A percentile compares a stretch with the other conserved stretches of the same genome.
phyloP scores from a whole-genome alignment of 257 asterid species.

The Petunia secreta region DNA sequence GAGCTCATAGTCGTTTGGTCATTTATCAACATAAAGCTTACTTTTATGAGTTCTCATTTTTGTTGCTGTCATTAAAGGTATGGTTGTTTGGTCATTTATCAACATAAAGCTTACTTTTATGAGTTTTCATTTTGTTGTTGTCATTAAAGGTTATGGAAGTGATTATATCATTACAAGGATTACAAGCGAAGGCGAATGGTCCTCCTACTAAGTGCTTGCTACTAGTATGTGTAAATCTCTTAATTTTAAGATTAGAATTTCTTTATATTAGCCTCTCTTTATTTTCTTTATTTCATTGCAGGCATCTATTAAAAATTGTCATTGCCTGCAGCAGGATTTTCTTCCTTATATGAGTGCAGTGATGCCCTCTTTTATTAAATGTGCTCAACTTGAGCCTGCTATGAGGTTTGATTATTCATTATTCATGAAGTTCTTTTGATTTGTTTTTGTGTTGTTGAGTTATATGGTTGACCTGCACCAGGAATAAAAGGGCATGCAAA shows the following conservation, averaged over 20 bases:
- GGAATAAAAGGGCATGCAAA: no score
- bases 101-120: slow-evolving; percentile 45
- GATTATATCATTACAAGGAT: no score
- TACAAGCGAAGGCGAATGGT: slow-evolving; percentile 78
- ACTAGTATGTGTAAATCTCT: slow-evolving; percentile 51
- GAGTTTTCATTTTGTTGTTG: slow-evolving; percentile 62
- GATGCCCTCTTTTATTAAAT: slow-evolving; percentile 86
- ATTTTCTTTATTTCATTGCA: slow-evolving; percentile 5
- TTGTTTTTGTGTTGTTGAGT: no score
- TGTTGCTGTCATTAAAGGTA: slow-evolving; percentile 48
- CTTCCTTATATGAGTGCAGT: slow-evolving; percentile 36
- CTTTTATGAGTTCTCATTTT: no score
- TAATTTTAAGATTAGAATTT: not conserved
- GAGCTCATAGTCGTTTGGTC: not conserved
- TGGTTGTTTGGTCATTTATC: slow-evolving; percentile 50
- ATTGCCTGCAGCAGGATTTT: slow-evolving; percentile 90
- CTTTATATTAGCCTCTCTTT: no score
- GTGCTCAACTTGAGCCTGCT: slow-evolving; percentile 92
- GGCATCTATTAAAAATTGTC: slow-evolving; percentile 97
- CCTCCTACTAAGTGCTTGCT: slow-evolving; percentile 92
- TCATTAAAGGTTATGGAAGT: no score
- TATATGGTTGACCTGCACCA: no score
- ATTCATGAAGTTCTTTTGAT: no score
- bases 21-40: no score
- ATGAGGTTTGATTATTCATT: slow-evolving; percentile 27